Evolutionary conservation across 2,329 filamentous ascomycete species (phyloP).

Genomic region (Neopestalotiopsis clavispora): DNA sequence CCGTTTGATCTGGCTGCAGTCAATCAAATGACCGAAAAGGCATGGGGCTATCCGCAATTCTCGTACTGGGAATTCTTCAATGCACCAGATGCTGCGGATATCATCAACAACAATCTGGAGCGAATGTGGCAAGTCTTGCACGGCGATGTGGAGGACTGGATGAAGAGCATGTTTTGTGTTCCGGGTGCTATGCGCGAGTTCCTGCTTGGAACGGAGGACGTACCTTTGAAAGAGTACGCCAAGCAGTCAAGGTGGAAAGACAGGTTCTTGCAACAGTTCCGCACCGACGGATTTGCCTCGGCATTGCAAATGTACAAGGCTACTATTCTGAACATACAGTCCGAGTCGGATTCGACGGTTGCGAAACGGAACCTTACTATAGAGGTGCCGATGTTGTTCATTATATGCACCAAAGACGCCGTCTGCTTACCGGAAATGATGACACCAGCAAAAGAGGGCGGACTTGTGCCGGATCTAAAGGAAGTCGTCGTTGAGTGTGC

Average conservation of each 20-base stretch:
- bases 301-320: constrained; percentile 43
- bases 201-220: constrained; percentile 26
- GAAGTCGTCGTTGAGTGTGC: constrained; percentile 36
- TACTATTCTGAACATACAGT: constrained; percentile 29
- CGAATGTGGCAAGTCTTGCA: constrained; percentile 17
- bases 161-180: constrained; percentile 16
- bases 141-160: constrained; percentile 8
- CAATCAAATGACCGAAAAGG: constrained; percentile 9
- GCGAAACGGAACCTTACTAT: constrained; percentile 29
- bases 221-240: constrained; percentile 39
- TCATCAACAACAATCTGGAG: constrained; percentile 13
- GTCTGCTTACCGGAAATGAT: constrained; percentile 38
- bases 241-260: constrained; percentile 24
- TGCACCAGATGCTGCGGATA: constrained; percentile 4
- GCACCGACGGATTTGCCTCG: constrained; percentile 36
- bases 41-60: constrained; percentile 16
- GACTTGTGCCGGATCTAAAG: constrained; percentile 37
- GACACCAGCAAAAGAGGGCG: constrained; percentile 28
- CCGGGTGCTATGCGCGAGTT: constrained; percentile 20
- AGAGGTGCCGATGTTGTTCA: constrained; percentile 41
- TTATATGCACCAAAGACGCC: constrained; percentile 38
- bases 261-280: constrained; percentile 38
- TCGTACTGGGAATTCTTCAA: constrained; percentile 19
- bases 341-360: constrained; percentile 32
- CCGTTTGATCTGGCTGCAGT: constrained; percentile 12